phyloP scores from a whole-genome alignment of 2,329 filamentous ascomycete species.

The Leptographium wingfieldii region DNA sequence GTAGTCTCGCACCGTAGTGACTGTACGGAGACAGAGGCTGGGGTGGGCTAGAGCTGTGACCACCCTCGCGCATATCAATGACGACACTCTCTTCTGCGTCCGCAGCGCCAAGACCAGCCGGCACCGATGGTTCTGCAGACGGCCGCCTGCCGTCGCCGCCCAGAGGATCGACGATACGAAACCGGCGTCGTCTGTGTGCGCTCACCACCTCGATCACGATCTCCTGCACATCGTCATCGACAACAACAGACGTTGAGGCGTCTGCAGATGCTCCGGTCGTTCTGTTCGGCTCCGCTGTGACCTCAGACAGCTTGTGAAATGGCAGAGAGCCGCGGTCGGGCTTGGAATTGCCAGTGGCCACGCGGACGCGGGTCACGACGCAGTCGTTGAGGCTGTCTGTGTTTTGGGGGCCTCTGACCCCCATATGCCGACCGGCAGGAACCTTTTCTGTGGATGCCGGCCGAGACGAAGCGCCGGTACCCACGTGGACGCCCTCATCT shows the following conservation, averaged over 20 bases:
- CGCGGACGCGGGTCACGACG: background rate
- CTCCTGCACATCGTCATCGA: constrained; percentile 1
- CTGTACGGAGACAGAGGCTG: background rate
- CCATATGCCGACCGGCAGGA: background rate
- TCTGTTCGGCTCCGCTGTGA: background rate
- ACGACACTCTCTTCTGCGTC: background rate
- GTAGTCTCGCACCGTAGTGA: background rate
- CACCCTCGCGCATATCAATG: background rate
- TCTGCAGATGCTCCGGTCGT: background rate
- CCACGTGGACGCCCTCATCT: background rate
- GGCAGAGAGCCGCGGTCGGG: background rate
- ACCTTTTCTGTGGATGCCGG: background rate
- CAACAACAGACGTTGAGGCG: background rate
- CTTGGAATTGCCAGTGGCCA: background rate
- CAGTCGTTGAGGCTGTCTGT: background rate
- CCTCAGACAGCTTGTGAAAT: background rate
- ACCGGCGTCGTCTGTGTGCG: background rate
- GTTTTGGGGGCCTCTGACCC: background rate
- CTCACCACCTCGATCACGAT: background rate
- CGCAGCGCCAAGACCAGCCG: background rate
- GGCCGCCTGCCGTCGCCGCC: background rate
- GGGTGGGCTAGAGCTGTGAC: background rate
- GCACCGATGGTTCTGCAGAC: background rate
- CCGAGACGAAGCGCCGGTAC: background rate
- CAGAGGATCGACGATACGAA: constrained; percentile 11